Evolutionary conservation across 805 yeast genomes (phyloP).

Genomic region (Kodamaea restingae): DNA sequence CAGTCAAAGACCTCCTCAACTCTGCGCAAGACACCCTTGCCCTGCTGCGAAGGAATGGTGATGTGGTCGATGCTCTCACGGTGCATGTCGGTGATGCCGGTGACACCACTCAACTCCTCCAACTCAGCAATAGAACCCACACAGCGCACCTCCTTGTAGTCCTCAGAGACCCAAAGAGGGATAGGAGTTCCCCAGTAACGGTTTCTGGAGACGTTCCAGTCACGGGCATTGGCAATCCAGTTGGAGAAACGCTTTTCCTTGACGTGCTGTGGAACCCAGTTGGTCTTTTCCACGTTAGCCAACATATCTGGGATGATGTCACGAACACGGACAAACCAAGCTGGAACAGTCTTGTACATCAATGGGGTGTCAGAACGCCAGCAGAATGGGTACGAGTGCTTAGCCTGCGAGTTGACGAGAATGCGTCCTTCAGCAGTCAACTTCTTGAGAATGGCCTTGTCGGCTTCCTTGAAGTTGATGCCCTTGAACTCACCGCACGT

Average conservation of each 20-base stretch:
- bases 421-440: constrained; percentile 75
- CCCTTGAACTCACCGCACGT: constrained; percentile 80
- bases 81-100: constrained; percentile 83
- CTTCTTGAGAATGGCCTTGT: constrained; percentile 79
- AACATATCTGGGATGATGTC: constrained; percentile 88
- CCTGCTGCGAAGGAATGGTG: constrained; percentile 87
- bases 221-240: constrained; percentile 99
- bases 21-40: constrained; percentile 84
- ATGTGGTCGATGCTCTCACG: constrained; percentile 88
- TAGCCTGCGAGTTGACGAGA: constrained; percentile 73
- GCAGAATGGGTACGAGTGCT: constrained; percentile 98
- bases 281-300: constrained; percentile 75
- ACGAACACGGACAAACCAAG: constrained; percentile 94
- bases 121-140: constrained; percentile 88
- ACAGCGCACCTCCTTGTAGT: constrained; percentile 87
- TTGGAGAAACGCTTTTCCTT: constrained; percentile 94
- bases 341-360: constrained; percentile 93
- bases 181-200: constrained; percentile 99
- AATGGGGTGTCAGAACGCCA: constrained; percentile 99
- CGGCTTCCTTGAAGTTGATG: constrained; percentile 91
- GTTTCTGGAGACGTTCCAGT: constrained; percentile 97
- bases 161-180: constrained; percentile 96
- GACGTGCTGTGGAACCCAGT: constrained; percentile 90
- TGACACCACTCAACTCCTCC: constrained; percentile 75
- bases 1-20: constrained; percentile 98